Conservation (phyloP, 495 filamentous ascomycete genomes). For the Neurospora sublineolata region DNA sequence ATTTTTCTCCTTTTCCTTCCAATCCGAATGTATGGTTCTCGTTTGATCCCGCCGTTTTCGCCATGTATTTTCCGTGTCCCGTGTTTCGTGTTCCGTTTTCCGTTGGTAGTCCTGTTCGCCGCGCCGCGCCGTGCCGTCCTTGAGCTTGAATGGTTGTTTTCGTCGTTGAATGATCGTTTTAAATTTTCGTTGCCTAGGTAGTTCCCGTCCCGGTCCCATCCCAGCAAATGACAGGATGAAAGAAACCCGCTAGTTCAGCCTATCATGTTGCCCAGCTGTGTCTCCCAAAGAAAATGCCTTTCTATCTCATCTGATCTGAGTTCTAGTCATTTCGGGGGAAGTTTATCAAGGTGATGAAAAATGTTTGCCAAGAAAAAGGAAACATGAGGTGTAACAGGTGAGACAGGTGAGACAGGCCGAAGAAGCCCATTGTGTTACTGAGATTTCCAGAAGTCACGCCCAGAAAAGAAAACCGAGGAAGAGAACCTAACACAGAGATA, state of each 20-base stretch:
- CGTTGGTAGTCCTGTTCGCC: neutral
- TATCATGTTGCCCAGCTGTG: neutral
- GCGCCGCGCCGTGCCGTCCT: neutral
- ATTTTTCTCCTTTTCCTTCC: neutral
- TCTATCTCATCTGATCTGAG: neutral
- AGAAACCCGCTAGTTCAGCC: neutral
- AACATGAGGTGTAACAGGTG: neutral
- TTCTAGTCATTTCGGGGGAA: neutral
- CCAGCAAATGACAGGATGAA: neutral
- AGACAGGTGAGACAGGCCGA: neutral
- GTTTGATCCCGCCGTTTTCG: neutral
- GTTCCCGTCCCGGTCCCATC: neutral
- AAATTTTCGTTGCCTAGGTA: neutral
- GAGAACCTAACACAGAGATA: constrained; percentile 12
- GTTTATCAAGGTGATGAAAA: neutral
- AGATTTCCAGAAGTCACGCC: neutral
- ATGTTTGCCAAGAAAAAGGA: neutral
- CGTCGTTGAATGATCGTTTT: neutral
- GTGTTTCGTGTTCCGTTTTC: neutral
- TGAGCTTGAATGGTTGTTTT: neutral
- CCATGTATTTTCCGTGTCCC: neutral
- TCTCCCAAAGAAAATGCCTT: neutral
- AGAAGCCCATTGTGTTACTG: neutral
- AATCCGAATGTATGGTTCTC: neutral
- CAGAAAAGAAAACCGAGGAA: neutral